Evolutionary conservation across 345 rosid genomes (phyloP).

Genomic region (Acer saccharum): DNA sequence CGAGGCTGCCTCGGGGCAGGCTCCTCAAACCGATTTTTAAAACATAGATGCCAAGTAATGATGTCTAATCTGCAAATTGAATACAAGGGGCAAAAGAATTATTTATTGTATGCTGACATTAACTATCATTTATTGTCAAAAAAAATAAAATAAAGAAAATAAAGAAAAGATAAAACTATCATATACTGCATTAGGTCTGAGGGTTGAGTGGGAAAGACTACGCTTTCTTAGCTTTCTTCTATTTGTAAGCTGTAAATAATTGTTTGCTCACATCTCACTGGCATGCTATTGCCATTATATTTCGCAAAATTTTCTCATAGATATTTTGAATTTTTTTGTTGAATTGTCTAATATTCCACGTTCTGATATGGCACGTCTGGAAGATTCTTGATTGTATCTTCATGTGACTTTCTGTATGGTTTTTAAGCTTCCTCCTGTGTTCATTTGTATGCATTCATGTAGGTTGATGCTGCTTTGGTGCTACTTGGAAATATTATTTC

Average conservation of each 20-base stretch:
- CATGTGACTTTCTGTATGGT: neutral
- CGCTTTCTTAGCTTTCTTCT: neutral
- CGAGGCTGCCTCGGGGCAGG: too few relatives aligned
- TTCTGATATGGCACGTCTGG: neutral
- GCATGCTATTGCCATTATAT: neutral
- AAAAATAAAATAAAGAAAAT: neutral
- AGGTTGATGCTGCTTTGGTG: constrained; percentile 81
- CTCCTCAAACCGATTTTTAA: too few relatives aligned
- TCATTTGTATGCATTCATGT: constrained; percentile 31
- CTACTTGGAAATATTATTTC: constrained; percentile 76
- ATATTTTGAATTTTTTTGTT: neutral
- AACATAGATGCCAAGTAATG: neutral
- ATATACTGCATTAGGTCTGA: neutral
- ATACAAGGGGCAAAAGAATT: neutral
- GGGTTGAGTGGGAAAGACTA: neutral
- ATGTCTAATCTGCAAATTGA: neutral
- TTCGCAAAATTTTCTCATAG: neutral
- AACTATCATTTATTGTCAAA: neutral
- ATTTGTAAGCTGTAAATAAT: neutral
- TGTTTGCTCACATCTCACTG: neutral
- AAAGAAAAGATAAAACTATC: neutral
- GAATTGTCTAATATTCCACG: neutral
- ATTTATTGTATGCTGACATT: neutral
- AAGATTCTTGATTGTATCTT: neutral
- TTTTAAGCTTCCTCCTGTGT: constrained; percentile 18